Evolutionary conservation across 2,329 filamentous ascomycete genomes (phyloP), one percentile per base, ranked within the genome.

Genomic region (Rhinocladiella similis): DNA sequence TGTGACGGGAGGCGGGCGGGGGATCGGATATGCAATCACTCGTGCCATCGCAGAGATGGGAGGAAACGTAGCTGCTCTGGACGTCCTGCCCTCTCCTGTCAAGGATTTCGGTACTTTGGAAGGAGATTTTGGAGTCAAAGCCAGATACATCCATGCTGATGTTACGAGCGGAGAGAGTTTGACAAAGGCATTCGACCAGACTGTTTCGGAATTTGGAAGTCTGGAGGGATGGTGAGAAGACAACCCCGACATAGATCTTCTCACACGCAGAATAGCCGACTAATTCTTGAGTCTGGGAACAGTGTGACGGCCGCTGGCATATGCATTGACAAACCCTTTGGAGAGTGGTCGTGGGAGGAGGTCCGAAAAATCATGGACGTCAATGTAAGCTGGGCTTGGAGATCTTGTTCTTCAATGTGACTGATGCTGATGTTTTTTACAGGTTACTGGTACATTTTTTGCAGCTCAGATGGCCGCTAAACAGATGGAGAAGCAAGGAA

Each of bases 401-500:
- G 73, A 16, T 1, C 16, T 6, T 66, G 3, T 3, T 16, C 5
- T 22, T 18, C 19, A 35, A n/a, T 19, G 16, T 36, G 36, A 29
- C 25, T 20, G 3, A 16, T 53, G 18, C 41, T 55, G 68, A 74
- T 50, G 62, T 79, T 19, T 79, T 19, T 65, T 75, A 54, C 80
- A 80, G 56, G 70, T 75, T 38, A 68, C 72, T 33, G 77, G 77
- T 1, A 67, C 74, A 4, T 79, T 75, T 60, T 79, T 75, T 59
- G 73, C 70, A 5, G 77, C 79, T 0, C 76, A 82, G 61, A 65
- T 77, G 9, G 79, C 77, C 1, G 78, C 77, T 0, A 73, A 75
- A 54, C 73, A 77, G 25, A 82, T 83, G 75, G 77, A 81, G 27
- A 70, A 72, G 1, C 81, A 78, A 60, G 74, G 74, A 2, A 80